A percentile compares a stretch with the other conserved stretches of the same genome.
These are phyloP conservation scores for Actinomucor elegans DNA, from an alignment of 371 early-diverging fungal species.

Conservation along the genomic window DNA sequence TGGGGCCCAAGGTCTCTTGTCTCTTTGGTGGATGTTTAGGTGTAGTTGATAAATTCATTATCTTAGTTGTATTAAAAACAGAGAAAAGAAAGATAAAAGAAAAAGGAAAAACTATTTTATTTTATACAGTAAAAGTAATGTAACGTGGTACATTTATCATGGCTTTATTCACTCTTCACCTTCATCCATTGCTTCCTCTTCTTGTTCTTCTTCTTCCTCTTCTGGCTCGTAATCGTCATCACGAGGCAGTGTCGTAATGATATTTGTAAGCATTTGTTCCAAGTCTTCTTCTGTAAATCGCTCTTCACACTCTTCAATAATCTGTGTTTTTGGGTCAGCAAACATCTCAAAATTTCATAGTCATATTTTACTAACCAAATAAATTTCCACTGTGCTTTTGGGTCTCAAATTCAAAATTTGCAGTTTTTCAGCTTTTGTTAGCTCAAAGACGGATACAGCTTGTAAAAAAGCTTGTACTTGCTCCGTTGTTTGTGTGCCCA, in stretches of 20 bases:
- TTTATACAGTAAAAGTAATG: conserved; percentile 10
- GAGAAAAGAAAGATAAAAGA: conserved; percentile 5
- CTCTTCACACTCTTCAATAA: conserved; percentile 69
- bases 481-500: conserved; percentile 48
- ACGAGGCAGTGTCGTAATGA: conserved; percentile 40
- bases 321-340: too few relatives aligned
- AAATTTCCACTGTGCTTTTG: conserved; percentile 57
- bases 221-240: conserved; percentile 48
- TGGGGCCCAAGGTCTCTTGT: conserved; percentile 30
- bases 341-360: too few relatives aligned
- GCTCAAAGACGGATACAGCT: conserved; percentile 32
- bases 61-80: not conserved
- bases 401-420: conserved; percentile 66
- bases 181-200: conserved; percentile 8
- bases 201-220: conserved; percentile 34
- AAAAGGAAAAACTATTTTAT: not conserved
- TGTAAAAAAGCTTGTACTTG: conserved; percentile 44
- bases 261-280: conserved; percentile 40
- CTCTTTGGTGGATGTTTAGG: conserved; percentile 16
- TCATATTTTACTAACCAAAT: conserved; percentile 41
- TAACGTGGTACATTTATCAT: conserved; percentile 10
- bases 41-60: conserved; percentile 13
- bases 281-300: conserved; percentile 52
- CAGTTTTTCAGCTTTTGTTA: conserved; percentile 64
- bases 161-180: not conserved